Evolutionary conservation across 2,329 filamentous ascomycete species (phyloP).

Genomic region (Paecilomyces niveus): DNA sequence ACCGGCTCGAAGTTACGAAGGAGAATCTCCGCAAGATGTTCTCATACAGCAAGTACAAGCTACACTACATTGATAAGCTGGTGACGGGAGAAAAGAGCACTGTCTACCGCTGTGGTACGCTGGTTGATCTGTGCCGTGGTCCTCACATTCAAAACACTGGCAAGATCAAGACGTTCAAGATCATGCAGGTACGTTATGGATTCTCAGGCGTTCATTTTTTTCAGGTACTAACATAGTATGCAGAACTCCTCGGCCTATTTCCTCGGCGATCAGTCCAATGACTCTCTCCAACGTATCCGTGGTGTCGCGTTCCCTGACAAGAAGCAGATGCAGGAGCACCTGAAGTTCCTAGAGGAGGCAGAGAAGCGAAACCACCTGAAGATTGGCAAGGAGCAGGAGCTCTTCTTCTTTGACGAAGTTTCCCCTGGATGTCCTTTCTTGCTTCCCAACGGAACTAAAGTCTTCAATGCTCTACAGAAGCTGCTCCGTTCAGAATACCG

Average conservation of each 20-base stretch:
- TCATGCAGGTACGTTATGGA: slow-evolving; percentile 60
- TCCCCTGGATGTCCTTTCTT: slow-evolving; percentile 94
- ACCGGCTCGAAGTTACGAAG: slow-evolving; percentile 82
- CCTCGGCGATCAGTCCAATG: slow-evolving; percentile 86
- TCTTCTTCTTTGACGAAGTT: slow-evolving; percentile 92
- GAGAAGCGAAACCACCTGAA: slow-evolving; percentile 92
- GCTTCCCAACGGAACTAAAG: slow-evolving; percentile 83
- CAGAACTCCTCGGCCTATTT: slow-evolving; percentile 78
- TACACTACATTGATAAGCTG: slow-evolving; percentile 93
- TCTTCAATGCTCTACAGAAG: slow-evolving; percentile 80
- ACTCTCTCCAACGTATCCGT: slow-evolving; percentile 92
- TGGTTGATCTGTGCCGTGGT: slow-evolving; percentile 92
- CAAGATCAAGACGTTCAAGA: slow-evolving; percentile 88
- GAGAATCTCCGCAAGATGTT: slow-evolving; percentile 94
- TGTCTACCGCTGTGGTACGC: slow-evolving; percentile 85
- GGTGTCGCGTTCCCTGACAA: slow-evolving; percentile 97
- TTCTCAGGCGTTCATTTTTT: background rate
- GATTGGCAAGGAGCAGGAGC: slow-evolving; percentile 90
- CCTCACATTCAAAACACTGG: slow-evolving; percentile 92
- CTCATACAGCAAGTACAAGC: slow-evolving; percentile 96
- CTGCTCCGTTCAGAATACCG: slow-evolving; percentile 85
- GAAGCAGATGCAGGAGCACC: slow-evolving; percentile 85
- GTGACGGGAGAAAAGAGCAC: slow-evolving; percentile 89
- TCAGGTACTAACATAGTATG: slow-evolving; percentile 18
- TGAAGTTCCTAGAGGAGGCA: slow-evolving; percentile 95